A percentile compares a stretch with the other conserved stretches of the same genome.
Evolutionary conservation across 202 grass and related monocot species (phyloP).

Genomic region (Schoenoplectus triqueter): DNA sequence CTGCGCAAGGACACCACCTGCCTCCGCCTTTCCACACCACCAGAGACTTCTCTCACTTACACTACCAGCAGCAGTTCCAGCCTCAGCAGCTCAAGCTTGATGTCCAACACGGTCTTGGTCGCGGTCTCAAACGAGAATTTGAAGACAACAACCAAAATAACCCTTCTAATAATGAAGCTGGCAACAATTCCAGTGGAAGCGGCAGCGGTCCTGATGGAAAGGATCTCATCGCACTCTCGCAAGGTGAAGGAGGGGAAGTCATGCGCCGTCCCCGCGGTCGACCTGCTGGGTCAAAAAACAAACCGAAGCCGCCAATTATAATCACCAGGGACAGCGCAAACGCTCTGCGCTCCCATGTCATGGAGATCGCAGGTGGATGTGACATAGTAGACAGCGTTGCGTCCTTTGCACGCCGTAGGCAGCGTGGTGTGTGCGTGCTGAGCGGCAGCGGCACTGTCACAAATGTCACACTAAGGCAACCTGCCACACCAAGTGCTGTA

Average conservation of each 20-base stretch:
- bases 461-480: constrained; percentile 74
- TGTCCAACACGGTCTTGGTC: constrained; percentile 29
- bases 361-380: constrained; percentile 84
- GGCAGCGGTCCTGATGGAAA: constrained; percentile 32
- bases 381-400: constrained; percentile 78
- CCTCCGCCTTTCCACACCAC: constrained; percentile 47
- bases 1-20: constrained; percentile 41
- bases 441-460: constrained; percentile 69
- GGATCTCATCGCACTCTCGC: constrained; percentile 27
- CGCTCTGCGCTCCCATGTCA: constrained; percentile 88
- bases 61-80: constrained; percentile 43
- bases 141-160: constrained; percentile 19
- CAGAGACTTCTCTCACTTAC: constrained; percentile 43
- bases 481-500: constrained; percentile 45
- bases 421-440: constrained; percentile 84
- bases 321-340: constrained; percentile 92
- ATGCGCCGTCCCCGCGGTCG: constrained; percentile 72
- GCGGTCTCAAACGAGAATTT: constrained; percentile 29
- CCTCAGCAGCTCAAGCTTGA: constrained; percentile 33
- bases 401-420: constrained; percentile 68
- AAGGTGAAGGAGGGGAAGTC: constrained; percentile 33
- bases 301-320: constrained; percentile 92
- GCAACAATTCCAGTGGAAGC: constrained; percentile 32
- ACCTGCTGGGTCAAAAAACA: constrained; percentile 94
- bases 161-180: background rate